A percentile compares a stretch with the other conserved stretches of the same genome.
phyloP scores from a whole-genome alignment of 23 red algal species.

The Chondrus crispus region DNA sequence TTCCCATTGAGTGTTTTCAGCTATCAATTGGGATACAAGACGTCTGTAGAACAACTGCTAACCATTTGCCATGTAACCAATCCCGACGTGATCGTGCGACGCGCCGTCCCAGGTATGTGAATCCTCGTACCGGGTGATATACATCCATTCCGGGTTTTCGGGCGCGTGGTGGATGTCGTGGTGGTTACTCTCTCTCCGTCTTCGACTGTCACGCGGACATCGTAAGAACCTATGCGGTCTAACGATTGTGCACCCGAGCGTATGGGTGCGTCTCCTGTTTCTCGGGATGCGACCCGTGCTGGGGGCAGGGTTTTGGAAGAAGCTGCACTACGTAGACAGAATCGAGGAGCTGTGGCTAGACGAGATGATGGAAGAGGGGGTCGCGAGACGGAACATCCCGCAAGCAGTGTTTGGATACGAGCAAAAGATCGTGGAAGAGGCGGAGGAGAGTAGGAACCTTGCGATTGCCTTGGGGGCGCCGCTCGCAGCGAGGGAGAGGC shows the following conservation, averaged over 20 bases:
- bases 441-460: constrained; percentile 15
- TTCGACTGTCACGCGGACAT: constrained; percentile 38
- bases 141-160: constrained; percentile 39
- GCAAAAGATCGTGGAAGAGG: constrained; percentile 29
- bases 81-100: too few relatives aligned
- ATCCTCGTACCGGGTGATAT: constrained; percentile 2
- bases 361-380: constrained; percentile 17
- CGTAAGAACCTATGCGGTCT: constrained; percentile 42
- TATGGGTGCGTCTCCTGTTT: constrained; percentile 30
- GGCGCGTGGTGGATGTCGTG: constrained; percentile 25
- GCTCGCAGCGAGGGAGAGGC: background rate
- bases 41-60: too few relatives aligned
- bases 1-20: too few relatives aligned
- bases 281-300: constrained; percentile 1
- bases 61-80: too few relatives aligned
- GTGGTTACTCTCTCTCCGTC: constrained; percentile 23
- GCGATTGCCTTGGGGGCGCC: constrained; percentile 21
- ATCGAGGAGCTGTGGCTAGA: constrained; percentile 72
- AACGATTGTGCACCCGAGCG: constrained; percentile 34
- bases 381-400: constrained; percentile 6
- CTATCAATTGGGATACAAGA: too few relatives aligned
- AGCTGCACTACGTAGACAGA: constrained; percentile 51
- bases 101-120: constrained; percentile 21
- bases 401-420: constrained; percentile 19
- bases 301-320: constrained; percentile 15